These are phyloP conservation scores for Colletotrichum australisinense DNA, from an alignment of 2,329 filamentous ascomycete species.

Conservation along the genomic window DNA sequence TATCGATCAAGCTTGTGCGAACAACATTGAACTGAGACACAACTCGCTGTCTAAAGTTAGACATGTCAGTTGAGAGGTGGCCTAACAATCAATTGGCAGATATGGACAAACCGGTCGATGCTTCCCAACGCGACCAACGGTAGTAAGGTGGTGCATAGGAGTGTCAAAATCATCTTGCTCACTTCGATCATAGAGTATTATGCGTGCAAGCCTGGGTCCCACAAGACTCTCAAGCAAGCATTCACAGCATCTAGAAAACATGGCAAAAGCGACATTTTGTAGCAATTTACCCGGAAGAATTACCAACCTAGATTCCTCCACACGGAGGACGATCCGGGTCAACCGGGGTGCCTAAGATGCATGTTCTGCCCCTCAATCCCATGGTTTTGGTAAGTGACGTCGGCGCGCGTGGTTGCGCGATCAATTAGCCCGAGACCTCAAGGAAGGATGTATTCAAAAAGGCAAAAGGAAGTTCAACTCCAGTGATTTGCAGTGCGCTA, in stretches of 20 bases:
- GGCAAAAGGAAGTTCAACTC: neutral
- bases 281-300: conserved; percentile 26
- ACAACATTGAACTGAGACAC: conserved; percentile 40
- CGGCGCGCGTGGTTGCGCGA: neutral
- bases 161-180: neutral
- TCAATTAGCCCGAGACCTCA: conserved; percentile 12
- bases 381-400: conserved; percentile 6
- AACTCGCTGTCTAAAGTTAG: conserved; percentile 34
- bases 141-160: conserved; percentile 1
- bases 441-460: neutral
- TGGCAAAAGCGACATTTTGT: neutral
- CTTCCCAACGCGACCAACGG: neutral
- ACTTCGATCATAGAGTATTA: neutral
- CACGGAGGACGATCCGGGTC: conserved; percentile 19
- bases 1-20: conserved; percentile 39
- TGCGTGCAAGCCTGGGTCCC: neutral
- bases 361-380: neutral
- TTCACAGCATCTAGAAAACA: neutral
- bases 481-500: neutral
- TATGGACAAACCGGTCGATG: neutral
- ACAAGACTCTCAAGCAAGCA: neutral
- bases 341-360: neutral
- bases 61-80: neutral
- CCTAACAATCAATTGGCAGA: too few relatives aligned
- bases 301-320: conserved; percentile 17